These are phyloP conservation scores for Clitocybe nebularis DNA, from an alignment of 1,284 basidiomycete species.

Conservation along the genomic window DNA sequence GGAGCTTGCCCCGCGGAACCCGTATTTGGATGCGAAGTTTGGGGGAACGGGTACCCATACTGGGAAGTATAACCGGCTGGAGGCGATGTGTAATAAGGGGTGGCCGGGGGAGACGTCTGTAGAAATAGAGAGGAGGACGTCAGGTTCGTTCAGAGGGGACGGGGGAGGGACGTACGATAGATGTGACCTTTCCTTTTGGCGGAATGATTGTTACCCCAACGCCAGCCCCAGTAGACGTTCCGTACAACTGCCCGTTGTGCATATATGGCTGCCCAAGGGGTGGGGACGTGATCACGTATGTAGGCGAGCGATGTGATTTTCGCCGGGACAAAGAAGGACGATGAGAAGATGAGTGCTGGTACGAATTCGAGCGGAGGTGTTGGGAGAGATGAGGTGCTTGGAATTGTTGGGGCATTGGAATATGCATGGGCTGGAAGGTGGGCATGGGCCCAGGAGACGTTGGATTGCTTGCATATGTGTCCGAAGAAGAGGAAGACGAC, in stretches of 20 bases:
- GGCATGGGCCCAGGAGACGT: slow-evolving; percentile 2
- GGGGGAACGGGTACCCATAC: neutral
- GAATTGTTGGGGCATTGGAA: neutral
- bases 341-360: neutral
- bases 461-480: slow-evolving; percentile 3
- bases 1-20: too few relatives aligned
- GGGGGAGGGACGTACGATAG: neutral
- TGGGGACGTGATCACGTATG: neutral
- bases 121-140: neutral
- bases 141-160: neutral
- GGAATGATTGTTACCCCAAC: neutral
- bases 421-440: neutral
- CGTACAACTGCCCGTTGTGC: neutral
- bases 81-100: neutral
- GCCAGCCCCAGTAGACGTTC: neutral
- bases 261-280: neutral
- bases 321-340: neutral
- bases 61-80: neutral
- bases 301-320: neutral
- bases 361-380: neutral
- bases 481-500: neutral
- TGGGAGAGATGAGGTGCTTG: neutral
- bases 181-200: slow-evolving; percentile 1
- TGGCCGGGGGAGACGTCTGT: slow-evolving; percentile 1
- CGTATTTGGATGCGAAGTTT: neutral